Percentiles rank a stretch among this genome's conserved stretches.
Evolutionary conservation across 345 rosid species (phyloP).

Genomic region (Linum lewisii): DNA sequence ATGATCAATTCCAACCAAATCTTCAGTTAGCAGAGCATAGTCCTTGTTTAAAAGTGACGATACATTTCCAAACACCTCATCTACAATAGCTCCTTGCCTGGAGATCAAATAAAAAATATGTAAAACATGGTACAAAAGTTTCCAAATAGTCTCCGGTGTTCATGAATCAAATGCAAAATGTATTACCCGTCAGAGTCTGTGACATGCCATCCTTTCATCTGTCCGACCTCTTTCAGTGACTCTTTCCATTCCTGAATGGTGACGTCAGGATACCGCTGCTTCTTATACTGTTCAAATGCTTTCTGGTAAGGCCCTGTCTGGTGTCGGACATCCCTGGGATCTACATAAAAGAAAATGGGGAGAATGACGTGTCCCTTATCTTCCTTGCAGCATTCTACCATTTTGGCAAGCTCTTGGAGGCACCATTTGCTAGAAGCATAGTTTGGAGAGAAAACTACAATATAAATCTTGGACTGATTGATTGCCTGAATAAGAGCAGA

Average conservation of each 20-base stretch:
- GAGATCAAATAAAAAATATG: neutral
- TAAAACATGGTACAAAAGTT: neutral
- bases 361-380: neutral
- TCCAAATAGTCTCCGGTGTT: neutral
- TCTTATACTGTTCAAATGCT: neutral
- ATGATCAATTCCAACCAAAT: too few relatives aligned
- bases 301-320: neutral
- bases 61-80: neutral
- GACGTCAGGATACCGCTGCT: too few relatives aligned
- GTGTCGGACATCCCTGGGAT: neutral
- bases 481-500: too few relatives aligned
- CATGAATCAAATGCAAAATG: neutral
- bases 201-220: neutral
- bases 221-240: neutral
- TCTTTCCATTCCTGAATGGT: neutral
- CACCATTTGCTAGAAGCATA: too few relatives aligned
- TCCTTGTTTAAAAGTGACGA: neutral
- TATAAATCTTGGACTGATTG: too few relatives aligned
- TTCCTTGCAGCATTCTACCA: too few relatives aligned
- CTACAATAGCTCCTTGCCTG: neutral
- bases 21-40: too few relatives aligned
- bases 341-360: neutral
- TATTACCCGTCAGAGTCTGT: neutral
- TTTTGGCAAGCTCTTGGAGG: too few relatives aligned
- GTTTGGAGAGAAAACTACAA: too few relatives aligned